Evolutionary conservation across 192 early-diverging fungal species (phyloP), one percentile per base, ranked within the genome.

Genomic region (Oehlia diaphana): DNA sequence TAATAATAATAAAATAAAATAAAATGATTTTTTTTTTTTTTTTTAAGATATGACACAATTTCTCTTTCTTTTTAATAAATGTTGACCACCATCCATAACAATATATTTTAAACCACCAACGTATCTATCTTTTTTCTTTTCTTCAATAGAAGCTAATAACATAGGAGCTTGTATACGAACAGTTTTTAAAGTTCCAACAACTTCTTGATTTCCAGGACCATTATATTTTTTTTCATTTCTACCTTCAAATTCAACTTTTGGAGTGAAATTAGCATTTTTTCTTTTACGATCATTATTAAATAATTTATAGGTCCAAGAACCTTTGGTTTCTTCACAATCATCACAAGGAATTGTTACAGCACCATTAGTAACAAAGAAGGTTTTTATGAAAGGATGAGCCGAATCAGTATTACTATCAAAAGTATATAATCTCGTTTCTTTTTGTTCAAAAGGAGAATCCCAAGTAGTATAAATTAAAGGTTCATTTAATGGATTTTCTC

Each of bases 121-220:
- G 7, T 65, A 65, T 65, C 13, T 65, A 65, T 65, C 63, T 65
- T 65, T 23, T 28, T 3, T 65, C 13, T 65, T 2, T 31, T 65
- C 63, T 65, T 65, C 63, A 65, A 65, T 28, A 31, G 63, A 9
- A 65, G 63, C 63, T 4, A 65, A 28, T 28, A 65, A 65, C 63
- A 65, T 65, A 28, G 63, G 63, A 65, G 63, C 63, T 6, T 65
- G n/a, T 28, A 65, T 31, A 31, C n/a, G 3, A 65, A 31, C 63
- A 13, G 23, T 28, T 65, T 65, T 31, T 65, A 65, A 13, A 9
- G 12, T 31, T 4, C 63, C 63, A 28, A 65, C 6, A 65, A 65
- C 10, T 19, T 65, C 23, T 3, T 31, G 8, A 23, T 35, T 35
- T 35, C 0, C 5, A 65, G 6, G 28, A 65, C 28, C 19, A 63